Evolutionary conservation across 768 basidiomycete genomes (phyloP), one percentile per base, ranked within the genome.

Genomic region (Termitomyces sp.): DNA sequence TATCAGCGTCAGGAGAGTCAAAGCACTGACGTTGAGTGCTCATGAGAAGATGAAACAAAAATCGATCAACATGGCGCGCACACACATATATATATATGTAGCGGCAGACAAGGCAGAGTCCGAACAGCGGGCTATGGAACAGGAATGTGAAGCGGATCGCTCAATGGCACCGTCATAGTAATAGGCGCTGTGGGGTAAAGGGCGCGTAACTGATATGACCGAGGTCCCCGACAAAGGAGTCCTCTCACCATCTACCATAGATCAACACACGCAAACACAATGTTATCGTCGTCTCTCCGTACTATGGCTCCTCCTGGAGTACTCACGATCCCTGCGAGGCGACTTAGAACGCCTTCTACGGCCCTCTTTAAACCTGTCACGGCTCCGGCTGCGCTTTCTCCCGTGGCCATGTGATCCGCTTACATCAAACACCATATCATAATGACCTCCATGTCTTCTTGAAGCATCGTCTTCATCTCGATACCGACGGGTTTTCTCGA

Each of bases 401-500:
- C 75, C 75, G 48, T 77, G 77, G 24, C 70, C 72, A 46, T 54
- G 58, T 35, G 73, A 70, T 24, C 68, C 70, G 22, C 67, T 64
- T 14, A 87, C 77, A 59, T 95, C 92, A 69, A 95, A 94, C 24
- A 94, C 89, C 88, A 94, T 86, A 22, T 83, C 84, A 66, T 94
- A 92, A 18, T 73, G 76, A 38, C 44, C n/a, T 2, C 42, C 53
- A 54, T 61, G 59, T 28, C 68, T 66, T 32, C 43, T 30, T 14
- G 50, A 20, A 24, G 44, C 9, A 22, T 68, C 66, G 9, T 70
- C 70, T 33, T 77, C 76, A 32, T 77, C 77, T 53, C 92, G 71
- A 64, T 94, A 94, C 54, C 80, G 79, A 52, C 82, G 77, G 1
- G 90, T 90, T 59, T 77, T 75, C 65, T 90, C 90, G 14, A 94